Evolutionary conservation across 2,329 filamentous ascomycete species (phyloP).

Genomic region (Aotearoamyces nothofagi): DNA sequence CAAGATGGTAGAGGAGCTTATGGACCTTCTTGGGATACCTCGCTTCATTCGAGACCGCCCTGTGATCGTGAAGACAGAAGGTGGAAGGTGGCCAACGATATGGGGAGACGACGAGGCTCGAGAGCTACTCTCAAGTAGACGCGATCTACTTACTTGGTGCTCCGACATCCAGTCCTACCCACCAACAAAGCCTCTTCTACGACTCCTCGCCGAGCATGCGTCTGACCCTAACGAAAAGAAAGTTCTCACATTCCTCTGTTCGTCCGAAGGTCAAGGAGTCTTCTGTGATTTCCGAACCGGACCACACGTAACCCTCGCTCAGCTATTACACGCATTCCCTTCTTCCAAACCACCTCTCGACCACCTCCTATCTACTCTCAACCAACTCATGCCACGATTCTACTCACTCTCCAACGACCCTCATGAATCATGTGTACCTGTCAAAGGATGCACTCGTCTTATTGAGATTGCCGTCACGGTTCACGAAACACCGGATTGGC

Average conservation of each 20-base stretch:
- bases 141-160: constrained; percentile 92
- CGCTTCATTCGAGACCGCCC: constrained; percentile 73
- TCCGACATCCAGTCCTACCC: constrained; percentile 86
- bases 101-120: constrained; percentile 85
- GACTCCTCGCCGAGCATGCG: constrained; percentile 74
- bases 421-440: constrained; percentile 36
- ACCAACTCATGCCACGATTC: constrained; percentile 91
- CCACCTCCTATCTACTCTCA: constrained; percentile 62
- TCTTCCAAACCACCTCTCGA: constrained; percentile 81
- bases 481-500: constrained; percentile 75
- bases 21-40: constrained; percentile 70
- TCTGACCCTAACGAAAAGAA: constrained; percentile 72
- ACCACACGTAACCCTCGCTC: constrained; percentile 69
- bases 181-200: constrained; percentile 75
- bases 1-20: constrained; percentile 63
- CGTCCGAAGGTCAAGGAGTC: constrained; percentile 75
- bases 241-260: constrained; percentile 72
- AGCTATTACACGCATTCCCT: constrained; percentile 83
- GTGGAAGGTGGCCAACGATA: constrained; percentile 89
- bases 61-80: constrained; percentile 61
- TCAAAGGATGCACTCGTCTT: constrained; percentile 47
- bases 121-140: constrained; percentile 75
- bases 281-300: constrained; percentile 93
- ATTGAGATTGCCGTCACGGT: constrained; percentile 96
- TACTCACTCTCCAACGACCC: constrained; percentile 97